Conservation (phyloP, 257 asterid genomes). For the Salvia hispanica region DNA sequence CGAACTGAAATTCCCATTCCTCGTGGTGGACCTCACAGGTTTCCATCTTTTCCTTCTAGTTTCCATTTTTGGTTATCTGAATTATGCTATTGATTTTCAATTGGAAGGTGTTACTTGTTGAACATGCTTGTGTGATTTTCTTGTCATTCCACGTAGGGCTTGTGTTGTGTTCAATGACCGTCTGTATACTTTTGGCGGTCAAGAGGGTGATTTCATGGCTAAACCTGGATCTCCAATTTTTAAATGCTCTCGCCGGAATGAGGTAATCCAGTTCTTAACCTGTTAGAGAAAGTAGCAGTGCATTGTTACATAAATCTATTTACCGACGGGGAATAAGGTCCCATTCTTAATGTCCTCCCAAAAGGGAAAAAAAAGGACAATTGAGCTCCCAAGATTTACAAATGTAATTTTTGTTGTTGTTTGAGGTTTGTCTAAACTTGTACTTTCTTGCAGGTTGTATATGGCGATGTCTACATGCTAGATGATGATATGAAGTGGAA, state of each 20-base stretch:
- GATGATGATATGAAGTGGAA: conserved; percentile 87
- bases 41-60: conserved; percentile 26
- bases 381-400: background rate
- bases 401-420: background rate
- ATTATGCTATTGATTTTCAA: background rate
- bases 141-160: conserved; percentile 55
- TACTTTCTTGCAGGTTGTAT: conserved; percentile 64
- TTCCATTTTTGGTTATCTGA: background rate
- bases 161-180: conserved; percentile 72
- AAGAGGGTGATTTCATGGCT: conserved; percentile 96
- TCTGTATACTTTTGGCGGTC: conserved; percentile 78
- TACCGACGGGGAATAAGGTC: background rate
- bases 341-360: background rate
- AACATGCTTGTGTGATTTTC: background rate
- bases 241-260: conserved; percentile 87
- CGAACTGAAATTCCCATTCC: conserved; percentile 77
- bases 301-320: conserved; percentile 9
- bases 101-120: conserved; percentile 25
- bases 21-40: conserved; percentile 99
- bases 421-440: conserved; percentile 22
- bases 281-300: conserved; percentile 22
- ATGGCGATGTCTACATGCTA: conserved; percentile 85
- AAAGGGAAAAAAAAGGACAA: background rate
- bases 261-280: conserved; percentile 47
- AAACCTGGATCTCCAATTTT: conserved; percentile 94